Base-by-base conservation (phyloP, 148 eudicot species). In the Rhododendron williamsianum region DNA sequence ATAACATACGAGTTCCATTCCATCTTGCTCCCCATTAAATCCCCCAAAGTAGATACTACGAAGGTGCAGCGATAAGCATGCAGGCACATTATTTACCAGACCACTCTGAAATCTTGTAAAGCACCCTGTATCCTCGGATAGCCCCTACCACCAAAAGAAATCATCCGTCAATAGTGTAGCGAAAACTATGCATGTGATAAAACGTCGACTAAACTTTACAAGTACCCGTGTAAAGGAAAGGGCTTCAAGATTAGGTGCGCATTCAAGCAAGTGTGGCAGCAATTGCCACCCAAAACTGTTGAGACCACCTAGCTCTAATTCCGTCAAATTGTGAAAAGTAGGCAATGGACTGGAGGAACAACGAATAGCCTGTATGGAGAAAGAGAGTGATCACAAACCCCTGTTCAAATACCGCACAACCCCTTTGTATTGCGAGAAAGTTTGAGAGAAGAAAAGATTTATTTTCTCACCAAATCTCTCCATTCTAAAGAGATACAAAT, bases 11-110 rank as follows among this genome's bases (percentile, higher is more conserved):
- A 78, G 56, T 5, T n/a, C 2, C 13, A 78, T 25, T n/a, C 46
- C 81, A 46, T 78, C 81, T 43, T 46, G 33, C 35, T 78, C 30
- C 56, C 56, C 81, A 4, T 46, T 78, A 51, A 78, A 78, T 78
- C 10, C 81, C 54, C 12, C 81, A 78, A 78, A 19, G 27, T 5
- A 18, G 4, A 78, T 46, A 6, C 49, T 5, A 19, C 7, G 56
- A 78, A 78, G 54, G 56, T 23, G 81, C 45, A 46, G 25, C 27
- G 45, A 41, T 41, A 41, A 41, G 46, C 81, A 78, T 19, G 36
- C 11, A 78, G 81, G 56, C 52, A 78, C 81, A n/a, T 2, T 9
- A 1, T 78, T 25, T 23, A 8, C 33, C 9, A 78, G 81, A 23
- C 18, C 13, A 3, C 11, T 23, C 30, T 78, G 30, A 46, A n/a